phyloP scores from a whole-genome alignment of 2,329 filamentous ascomycete species.

The Aspergillus novoparasiticus region DNA sequence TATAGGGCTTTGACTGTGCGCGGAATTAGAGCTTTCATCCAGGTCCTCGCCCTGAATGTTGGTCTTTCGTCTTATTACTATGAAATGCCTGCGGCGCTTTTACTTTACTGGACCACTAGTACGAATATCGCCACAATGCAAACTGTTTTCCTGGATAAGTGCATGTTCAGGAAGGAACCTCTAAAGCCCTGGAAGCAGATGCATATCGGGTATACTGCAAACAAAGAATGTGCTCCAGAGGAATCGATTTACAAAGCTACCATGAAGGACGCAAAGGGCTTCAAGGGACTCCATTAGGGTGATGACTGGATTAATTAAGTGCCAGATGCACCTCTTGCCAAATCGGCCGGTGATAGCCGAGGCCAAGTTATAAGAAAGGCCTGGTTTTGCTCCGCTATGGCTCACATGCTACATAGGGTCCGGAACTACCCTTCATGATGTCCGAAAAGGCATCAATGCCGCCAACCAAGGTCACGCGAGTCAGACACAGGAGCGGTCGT shows the following conservation, averaged over 20 bases:
- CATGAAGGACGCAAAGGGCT: not conserved
- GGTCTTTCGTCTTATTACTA: constrained; percentile 33
- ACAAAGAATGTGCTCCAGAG: not conserved
- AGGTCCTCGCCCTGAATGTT: constrained; percentile 43
- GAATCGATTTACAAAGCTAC: not conserved
- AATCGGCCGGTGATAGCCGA: not conserved
- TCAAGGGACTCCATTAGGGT: not conserved
- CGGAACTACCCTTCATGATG: not conserved
- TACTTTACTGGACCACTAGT: constrained; percentile 56
- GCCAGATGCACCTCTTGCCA: not conserved
- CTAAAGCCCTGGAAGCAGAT: constrained; percentile 34
- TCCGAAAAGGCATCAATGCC: not conserved
- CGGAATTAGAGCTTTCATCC: constrained; percentile 34
- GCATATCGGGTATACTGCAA: constrained; percentile 30
- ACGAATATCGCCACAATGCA: constrained; percentile 46
- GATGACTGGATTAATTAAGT: not conserved
- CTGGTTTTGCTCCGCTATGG: not conserved
- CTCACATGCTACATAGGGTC: not conserved
- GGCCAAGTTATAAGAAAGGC: not conserved
- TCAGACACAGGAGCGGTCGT: not conserved
- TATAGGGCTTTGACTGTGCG: constrained; percentile 25
- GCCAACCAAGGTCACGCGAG: not conserved
- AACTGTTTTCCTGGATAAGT: constrained; percentile 40
- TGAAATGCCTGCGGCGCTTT: constrained; percentile 47
- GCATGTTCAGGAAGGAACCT: constrained; percentile 39